Base-by-base conservation (phyloP, 2,329 filamentous ascomycete genomes). In the Aureobasidium sp. region DNA sequence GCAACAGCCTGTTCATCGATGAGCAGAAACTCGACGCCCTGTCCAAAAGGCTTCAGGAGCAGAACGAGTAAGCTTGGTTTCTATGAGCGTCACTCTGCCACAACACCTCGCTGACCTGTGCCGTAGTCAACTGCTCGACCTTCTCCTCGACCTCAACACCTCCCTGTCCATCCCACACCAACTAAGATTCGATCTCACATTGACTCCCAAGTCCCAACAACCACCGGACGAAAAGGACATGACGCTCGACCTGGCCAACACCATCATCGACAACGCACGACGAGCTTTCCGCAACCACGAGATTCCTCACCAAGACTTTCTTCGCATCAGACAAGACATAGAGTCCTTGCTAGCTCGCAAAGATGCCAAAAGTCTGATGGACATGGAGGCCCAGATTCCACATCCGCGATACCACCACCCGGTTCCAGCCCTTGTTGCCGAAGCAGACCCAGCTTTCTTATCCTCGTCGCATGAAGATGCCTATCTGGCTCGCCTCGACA, bases 101-200 rank as follows among this genome's bases (percentile, higher is more conserved):
- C 14, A 21, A 48, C 5, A 19, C n/a, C 14, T 22, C 3, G 30
- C 52, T 55, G 44, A 21, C 37, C 16, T 12, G n/a, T 37, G 50
- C 48, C 58, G 63, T 62, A 96, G 90, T 69, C 90, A 90, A 68
- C 73, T 97, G 29, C 80, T 96, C 51, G 91, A 97, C 62, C 74
- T 96, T 10, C 80, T 97, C 29, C 78, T 95, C 57, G 90, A 96
- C 64, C 79, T 96, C 71, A 98, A 98, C 71, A 83, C 87, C 48
- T 86, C 83, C 38, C 76, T 85, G 17, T 87, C 93, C 66, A 83
- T 97, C 39, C 83, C 88, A 10, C 74, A 81, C 24, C 78, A 84
- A 55, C 81, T 86, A 63, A 86, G 87, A 61, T 85, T 89, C 71
- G 84, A 91, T 63, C 73, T 96, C 54, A 68, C 8, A 65, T 67